phyloP scores from a whole-genome alignment of 2,329 filamentous ascomycete genomes.

The Gnomoniopsis sp. region DNA sequence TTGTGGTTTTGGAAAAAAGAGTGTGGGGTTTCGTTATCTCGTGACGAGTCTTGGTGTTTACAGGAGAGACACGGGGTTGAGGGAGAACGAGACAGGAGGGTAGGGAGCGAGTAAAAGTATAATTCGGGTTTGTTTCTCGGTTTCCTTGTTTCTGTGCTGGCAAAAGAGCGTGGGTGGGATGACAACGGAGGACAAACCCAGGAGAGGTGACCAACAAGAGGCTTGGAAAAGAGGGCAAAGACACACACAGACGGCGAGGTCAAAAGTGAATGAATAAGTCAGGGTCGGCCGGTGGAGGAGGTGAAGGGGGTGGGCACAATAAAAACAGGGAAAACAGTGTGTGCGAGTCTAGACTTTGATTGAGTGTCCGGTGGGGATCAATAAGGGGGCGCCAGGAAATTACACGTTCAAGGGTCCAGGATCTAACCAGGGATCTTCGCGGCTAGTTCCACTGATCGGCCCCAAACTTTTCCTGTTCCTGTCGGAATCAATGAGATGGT shows the following conservation, averaged over 20 bases:
- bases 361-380: neutral
- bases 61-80: neutral
- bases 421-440: neutral
- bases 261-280: slow-evolving; percentile 9
- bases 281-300: neutral
- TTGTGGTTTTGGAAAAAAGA: slow-evolving; percentile 8
- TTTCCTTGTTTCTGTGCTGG: neutral
- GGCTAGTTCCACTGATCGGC: neutral
- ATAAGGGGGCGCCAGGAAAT: neutral
- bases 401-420: neutral
- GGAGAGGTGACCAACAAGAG: slow-evolving; percentile 1
- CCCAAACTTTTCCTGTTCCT: slow-evolving; percentile 7
- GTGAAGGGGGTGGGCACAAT: slow-evolving; percentile 1
- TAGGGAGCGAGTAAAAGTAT: neutral
- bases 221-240: slow-evolving; percentile 5
- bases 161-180: slow-evolving; percentile 9
- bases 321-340: slow-evolving; percentile 11
- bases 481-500: neutral
- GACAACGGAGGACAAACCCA: slow-evolving; percentile 4
- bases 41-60: neutral
- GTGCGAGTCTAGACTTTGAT: neutral
- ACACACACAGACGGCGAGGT: slow-evolving; percentile 18
- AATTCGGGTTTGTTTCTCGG: neutral
- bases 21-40: slow-evolving; percentile 11
- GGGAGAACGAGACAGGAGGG: neutral